Conservation (phyloP, 495 filamentous ascomycete genomes). For the Talaromyces adpressus region DNA sequence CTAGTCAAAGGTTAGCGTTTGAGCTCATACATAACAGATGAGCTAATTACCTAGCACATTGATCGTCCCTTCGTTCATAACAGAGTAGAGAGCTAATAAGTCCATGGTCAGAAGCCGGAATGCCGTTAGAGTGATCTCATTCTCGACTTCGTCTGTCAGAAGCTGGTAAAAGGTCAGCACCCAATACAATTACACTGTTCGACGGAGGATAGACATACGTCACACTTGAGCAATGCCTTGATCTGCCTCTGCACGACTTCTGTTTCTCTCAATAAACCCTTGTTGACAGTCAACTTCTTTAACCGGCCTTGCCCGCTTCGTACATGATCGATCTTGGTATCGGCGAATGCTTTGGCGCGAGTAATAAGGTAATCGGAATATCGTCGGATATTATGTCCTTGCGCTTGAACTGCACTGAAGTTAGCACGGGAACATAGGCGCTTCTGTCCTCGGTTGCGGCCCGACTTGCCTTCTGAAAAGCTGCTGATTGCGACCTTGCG, state of each 20-base stretch:
- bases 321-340: constrained; percentile 86
- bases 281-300: constrained; percentile 83
- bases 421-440: constrained; percentile 12
- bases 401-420: constrained; percentile 67
- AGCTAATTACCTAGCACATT: constrained; percentile 76
- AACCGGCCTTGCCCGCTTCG: constrained; percentile 73
- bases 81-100: constrained; percentile 82
- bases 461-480: constrained; percentile 79
- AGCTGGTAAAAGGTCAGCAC: constrained; percentile 50
- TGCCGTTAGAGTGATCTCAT: constrained; percentile 95
- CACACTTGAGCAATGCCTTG: constrained; percentile 75
- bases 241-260: constrained; percentile 89
- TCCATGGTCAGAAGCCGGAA: constrained; percentile 90
- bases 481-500: constrained; percentile 79
- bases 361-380: constrained; percentile 84
- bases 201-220: constrained; percentile 49
- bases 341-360: constrained; percentile 72
- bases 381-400: constrained; percentile 88
- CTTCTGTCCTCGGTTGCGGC: neutral
- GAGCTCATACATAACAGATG: neutral
- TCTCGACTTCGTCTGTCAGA: constrained; percentile 82
- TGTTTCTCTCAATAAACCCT: constrained; percentile 87
- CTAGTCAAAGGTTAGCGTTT: constrained; percentile 37
- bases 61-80: constrained; percentile 96
- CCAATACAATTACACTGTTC: constrained; percentile 1